Conservation (phyloP, 805 yeast species). For the Saccharomycopsis sp. region DNA sequence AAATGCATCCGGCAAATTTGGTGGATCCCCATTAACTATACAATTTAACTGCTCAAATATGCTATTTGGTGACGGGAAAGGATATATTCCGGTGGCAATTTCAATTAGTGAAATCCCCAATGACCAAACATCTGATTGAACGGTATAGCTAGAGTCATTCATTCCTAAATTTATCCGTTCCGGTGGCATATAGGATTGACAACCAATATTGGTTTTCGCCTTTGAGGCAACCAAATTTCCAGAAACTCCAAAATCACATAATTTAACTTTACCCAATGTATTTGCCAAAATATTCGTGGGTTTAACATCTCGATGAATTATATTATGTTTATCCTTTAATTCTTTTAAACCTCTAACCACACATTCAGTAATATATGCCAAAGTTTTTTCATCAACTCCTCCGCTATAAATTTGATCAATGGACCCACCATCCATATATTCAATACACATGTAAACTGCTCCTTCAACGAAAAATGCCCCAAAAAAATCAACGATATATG, state of each 20-base stretch:
- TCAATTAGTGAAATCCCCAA: conserved; percentile 82
- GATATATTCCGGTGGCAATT: conserved; percentile 84
- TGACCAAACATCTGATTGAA: conserved; percentile 95
- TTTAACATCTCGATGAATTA: conserved; percentile 93
- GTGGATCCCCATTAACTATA: conserved; percentile 93
- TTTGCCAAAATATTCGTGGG: conserved; percentile 90
- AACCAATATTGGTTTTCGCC: conserved; percentile 93
- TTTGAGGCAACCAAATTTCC: conserved; percentile 92
- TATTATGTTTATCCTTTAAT: conserved; percentile 83
- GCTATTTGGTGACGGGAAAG: conserved; percentile 93
- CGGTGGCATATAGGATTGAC: conserved; percentile 98
- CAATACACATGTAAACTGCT: conserved; percentile 97
- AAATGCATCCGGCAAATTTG: conserved; percentile 60
- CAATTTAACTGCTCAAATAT: conserved; percentile 92
- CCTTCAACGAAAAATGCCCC: conserved; percentile 98
- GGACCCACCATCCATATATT: conserved; percentile 95
- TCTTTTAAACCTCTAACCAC: conserved; percentile 77
- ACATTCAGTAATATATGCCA: conserved; percentile 73
- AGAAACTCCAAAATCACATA: conserved; percentile 94
- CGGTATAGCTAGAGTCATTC: conserved; percentile 77
- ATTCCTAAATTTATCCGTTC: conserved; percentile 72
- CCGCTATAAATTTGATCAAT: conserved; percentile 74
- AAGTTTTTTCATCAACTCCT: conserved; percentile 70
- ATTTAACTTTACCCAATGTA: conserved; percentile 76
- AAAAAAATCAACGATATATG: conserved; percentile 89